These are phyloP conservation scores for Strobilomyces confusus DNA, from an alignment of 768 basidiomycete species.

Conservation along the genomic window DNA sequence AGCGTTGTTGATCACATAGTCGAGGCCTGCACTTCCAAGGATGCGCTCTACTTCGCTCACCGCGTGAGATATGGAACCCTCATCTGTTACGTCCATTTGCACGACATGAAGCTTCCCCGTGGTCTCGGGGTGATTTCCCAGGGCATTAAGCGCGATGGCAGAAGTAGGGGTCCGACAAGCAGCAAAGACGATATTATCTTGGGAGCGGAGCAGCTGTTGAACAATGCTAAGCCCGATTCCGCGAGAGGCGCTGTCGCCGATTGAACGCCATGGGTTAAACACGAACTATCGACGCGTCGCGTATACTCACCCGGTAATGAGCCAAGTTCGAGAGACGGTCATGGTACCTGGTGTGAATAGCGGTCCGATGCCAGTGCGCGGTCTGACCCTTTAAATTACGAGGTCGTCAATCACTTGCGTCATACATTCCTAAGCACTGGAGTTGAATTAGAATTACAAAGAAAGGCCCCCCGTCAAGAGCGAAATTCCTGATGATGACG, in stretches of 20 bases:
- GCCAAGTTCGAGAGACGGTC: constrained; percentile 4
- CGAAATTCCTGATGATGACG: too few species aligned
- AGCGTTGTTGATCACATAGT: constrained; percentile 40
- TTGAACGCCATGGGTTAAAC: neutral
- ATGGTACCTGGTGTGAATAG: too few species aligned
- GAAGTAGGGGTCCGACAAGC: constrained; percentile 1
- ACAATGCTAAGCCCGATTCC: constrained; percentile 9
- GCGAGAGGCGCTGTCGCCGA: constrained; percentile 4
- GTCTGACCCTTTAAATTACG: too few species aligned
- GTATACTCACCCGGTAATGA: constrained; percentile 8
- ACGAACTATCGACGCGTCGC: neutral
- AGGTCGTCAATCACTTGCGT: constrained; percentile 12
- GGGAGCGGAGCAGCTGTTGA: constrained; percentile 1
- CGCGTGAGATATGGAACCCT: constrained; percentile 24
- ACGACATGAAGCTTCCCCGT: constrained; percentile 26
- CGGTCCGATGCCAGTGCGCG: too few species aligned
- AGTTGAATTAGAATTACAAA: too few species aligned
- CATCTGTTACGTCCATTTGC: constrained; percentile 31
- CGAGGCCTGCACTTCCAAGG: constrained; percentile 24
- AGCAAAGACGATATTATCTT: constrained; percentile 8
- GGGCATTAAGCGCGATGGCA: neutral
- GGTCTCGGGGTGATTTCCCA: neutral
- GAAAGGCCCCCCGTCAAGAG: too few species aligned
- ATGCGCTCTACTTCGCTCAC: constrained; percentile 18
- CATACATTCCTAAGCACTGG: too few species aligned